A percentile compares a stretch with the other conserved stretches of the same genome.
phyloP scores from a whole-genome alignment of 139 green algal species.

The Astrephomene gubernaculifera region DNA sequence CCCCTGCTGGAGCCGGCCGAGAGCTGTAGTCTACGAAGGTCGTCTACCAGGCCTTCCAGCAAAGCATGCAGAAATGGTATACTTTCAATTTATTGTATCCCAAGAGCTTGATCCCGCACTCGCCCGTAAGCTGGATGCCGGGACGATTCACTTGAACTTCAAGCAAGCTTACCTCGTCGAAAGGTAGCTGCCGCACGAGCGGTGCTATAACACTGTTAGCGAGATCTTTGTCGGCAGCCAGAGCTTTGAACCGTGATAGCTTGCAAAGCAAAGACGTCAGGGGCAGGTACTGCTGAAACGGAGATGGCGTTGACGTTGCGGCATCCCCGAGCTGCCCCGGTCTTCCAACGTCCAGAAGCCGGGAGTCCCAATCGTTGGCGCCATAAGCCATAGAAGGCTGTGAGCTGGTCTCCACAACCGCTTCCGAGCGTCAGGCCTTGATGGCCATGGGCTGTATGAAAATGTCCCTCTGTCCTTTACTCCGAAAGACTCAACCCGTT shows the following conservation, averaged over 20 bases:
- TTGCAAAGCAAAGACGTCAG: conserved; percentile 4
- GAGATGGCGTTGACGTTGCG: neutral
- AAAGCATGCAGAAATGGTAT: too few relatives aligned
- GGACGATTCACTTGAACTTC: too few relatives aligned
- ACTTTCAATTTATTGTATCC: too few relatives aligned
- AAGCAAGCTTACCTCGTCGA: conserved; percentile 21
- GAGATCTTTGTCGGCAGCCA: conserved; percentile 22
- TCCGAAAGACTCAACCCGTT: too few relatives aligned
- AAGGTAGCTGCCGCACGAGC: conserved; percentile 3
- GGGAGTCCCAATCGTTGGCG: neutral
- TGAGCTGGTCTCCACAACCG: neutral
- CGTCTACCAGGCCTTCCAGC: too few relatives aligned
- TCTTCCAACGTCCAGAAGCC: neutral
- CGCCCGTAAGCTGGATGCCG: too few relatives aligned
- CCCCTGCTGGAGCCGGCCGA: too few relatives aligned
- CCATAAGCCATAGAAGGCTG: neutral
- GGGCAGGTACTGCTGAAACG: neutral
- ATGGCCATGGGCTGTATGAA: too few relatives aligned
- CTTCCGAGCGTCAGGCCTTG: too few relatives aligned
- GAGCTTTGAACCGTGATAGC: conserved; percentile 13
- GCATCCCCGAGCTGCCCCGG: neutral
- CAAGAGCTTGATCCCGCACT: too few relatives aligned
- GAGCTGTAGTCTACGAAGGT: too few relatives aligned
- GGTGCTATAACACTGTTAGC: conserved; percentile 32
- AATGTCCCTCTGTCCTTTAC: too few relatives aligned